A percentile compares a stretch with the other conserved stretches of the same genome.
These are phyloP conservation scores for Sedum album DNA, from an alignment of 164 flowering plant genomes.

Conservation along the genomic window DNA sequence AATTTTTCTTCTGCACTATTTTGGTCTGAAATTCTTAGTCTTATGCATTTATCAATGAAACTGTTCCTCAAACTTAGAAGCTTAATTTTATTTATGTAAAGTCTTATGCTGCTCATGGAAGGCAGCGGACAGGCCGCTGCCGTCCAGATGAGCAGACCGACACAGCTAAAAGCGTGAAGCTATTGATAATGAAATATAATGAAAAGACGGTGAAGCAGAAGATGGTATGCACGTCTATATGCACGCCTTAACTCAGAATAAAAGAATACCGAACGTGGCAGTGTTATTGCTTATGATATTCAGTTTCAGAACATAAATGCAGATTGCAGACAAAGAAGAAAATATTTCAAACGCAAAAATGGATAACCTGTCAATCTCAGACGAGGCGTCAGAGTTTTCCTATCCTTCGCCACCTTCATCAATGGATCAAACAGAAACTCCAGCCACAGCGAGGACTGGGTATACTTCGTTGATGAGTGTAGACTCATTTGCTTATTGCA, in stretches of 20 bases:
- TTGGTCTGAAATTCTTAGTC: background rate
- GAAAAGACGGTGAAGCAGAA: background rate
- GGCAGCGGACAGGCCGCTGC: too few relatives aligned
- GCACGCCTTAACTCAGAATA: background rate
- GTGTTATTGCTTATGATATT: background rate
- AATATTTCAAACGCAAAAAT: constrained; percentile 14
- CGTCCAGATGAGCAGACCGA: too few relatives aligned
- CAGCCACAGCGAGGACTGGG: constrained; percentile 31
- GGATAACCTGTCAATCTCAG: constrained; percentile 34
- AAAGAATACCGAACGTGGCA: background rate
- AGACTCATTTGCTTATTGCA: constrained; percentile 43
- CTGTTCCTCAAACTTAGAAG: too few relatives aligned
- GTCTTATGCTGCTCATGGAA: too few relatives aligned
- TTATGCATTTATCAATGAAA: background rate
- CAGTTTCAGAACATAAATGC: background rate
- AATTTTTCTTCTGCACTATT: background rate
- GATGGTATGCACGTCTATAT: background rate
- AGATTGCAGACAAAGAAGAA: background rate
- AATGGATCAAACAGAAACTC: constrained; percentile 36
- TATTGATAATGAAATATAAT: background rate
- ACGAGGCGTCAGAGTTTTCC: constrained; percentile 39
- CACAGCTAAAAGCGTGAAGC: background rate
- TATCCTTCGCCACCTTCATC: constrained; percentile 48
- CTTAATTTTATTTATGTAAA: too few relatives aligned
- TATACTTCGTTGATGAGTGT: constrained; percentile 11